phyloP scores from a whole-genome alignment of 495 filamentous ascomycete genomes.

The Hypoxylon rickii region DNA sequence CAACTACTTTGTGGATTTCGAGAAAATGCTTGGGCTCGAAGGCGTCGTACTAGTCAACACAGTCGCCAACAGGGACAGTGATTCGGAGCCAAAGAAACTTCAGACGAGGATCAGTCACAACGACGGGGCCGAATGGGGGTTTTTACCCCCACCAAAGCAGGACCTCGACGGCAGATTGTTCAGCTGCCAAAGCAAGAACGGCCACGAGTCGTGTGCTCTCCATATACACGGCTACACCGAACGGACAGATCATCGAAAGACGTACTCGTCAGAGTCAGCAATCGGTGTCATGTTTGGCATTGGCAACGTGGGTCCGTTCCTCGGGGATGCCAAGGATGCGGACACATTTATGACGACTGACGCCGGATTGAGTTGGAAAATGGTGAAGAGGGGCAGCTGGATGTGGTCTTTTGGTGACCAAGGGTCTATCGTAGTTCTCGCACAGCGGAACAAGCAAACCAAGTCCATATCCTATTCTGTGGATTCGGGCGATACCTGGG shows the following conservation, averaged over 20 bases:
- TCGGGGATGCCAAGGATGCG: constrained; percentile 63
- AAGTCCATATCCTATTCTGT: constrained; percentile 74
- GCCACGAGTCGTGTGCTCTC: constrained; percentile 73
- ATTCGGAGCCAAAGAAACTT: constrained; percentile 73
- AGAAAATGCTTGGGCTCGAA: constrained; percentile 90
- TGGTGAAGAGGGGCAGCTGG: constrained; percentile 81
- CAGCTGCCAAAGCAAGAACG: constrained; percentile 62
- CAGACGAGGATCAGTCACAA: constrained; percentile 94
- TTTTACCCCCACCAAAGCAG: constrained; percentile 66
- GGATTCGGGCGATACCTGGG: constrained; percentile 79
- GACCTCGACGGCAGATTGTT: constrained; percentile 73
- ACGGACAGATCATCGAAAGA: constrained; percentile 74
- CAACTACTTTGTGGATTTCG: constrained; percentile 85
- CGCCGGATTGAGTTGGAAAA: constrained; percentile 85
- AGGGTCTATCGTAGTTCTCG: constrained; percentile 87
- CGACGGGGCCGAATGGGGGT: constrained; percentile 85
- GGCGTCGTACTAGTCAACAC: constrained; percentile 87
- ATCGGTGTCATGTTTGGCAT: constrained; percentile 89
- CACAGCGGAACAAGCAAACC: constrained; percentile 60
- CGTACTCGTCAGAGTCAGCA: constrained; percentile 84
- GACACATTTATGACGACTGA: constrained; percentile 89
- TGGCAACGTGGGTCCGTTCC: constrained; percentile 83
- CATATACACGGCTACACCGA: constrained; percentile 96
- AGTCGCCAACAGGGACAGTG: constrained; percentile 71
- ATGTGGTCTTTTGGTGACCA: constrained; percentile 95